Percentiles rank a stretch among this genome's conserved stretches.
Evolutionary conservation across 345 rosid species (phyloP).

Genomic region (Salix purpurea): DNA sequence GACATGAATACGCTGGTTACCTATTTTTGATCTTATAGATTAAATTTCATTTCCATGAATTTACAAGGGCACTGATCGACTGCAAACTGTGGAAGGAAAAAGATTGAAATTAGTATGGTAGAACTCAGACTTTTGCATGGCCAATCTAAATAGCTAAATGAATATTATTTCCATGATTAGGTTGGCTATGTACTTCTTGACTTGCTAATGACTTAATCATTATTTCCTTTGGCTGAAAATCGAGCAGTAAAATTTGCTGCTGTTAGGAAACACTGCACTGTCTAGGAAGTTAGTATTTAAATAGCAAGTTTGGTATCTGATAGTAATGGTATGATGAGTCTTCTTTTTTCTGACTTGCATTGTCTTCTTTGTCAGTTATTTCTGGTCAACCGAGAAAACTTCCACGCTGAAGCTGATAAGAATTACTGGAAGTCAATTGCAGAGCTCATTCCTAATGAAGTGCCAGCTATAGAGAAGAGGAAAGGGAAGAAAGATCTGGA

Average conservation of each 20-base stretch:
- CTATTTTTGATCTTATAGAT: background rate
- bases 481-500: slow-evolving; percentile 71
- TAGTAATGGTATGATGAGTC: background rate
- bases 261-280: background rate
- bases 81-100: background rate
- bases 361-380: slow-evolving; percentile 34
- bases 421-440: slow-evolving; percentile 80
- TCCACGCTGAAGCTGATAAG: slow-evolving; percentile 59
- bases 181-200: background rate
- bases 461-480: slow-evolving; percentile 55
- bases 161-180: background rate
- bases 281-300: background rate
- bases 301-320: background rate
- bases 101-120: background rate
- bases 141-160: background rate
- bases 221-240: background rate
- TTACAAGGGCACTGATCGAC: background rate
- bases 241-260: background rate
- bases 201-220: background rate
- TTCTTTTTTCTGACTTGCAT: background rate
- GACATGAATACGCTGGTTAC: background rate
- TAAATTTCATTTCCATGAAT: background rate
- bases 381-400: slow-evolving; percentile 51
- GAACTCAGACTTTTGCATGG: background rate
- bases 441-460: slow-evolving; percentile 75